A percentile compares a stretch with the other conserved stretches of the same genome.
These are phyloP conservation scores for Podila verticillata DNA, from an alignment of 192 early-diverging fungal genomes.

Conservation along the genomic window DNA sequence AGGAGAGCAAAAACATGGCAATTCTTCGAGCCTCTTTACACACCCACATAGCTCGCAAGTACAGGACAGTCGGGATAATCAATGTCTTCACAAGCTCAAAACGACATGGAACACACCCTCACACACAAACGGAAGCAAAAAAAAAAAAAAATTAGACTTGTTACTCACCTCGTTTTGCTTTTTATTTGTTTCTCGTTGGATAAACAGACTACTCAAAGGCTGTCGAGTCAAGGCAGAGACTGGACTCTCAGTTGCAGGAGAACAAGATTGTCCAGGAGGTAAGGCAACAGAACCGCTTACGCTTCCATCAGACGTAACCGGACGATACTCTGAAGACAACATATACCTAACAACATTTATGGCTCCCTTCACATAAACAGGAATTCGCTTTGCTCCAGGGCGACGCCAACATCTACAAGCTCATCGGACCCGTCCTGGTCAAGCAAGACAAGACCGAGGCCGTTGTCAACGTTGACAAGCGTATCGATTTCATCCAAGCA, in stretches of 20 bases:
- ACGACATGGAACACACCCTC: too few species aligned
- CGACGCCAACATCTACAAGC: constrained; percentile 91
- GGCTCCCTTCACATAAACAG: constrained; percentile 48
- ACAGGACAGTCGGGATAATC: too few species aligned
- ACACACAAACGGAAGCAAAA: not conserved
- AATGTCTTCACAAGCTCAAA: too few species aligned
- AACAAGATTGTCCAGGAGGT: constrained; percentile 86
- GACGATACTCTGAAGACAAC: too few species aligned
- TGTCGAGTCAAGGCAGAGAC: constrained; percentile 77
- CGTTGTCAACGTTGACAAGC: constrained; percentile 88
- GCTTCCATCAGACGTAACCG: too few species aligned
- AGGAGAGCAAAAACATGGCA: too few species aligned
- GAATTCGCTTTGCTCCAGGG: constrained; percentile 89
- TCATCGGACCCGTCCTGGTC: constrained; percentile 95
- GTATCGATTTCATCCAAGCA: constrained; percentile 86
- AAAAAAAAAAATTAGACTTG: not conserved
- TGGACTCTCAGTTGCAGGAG: constrained; percentile 97
- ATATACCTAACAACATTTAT: too few species aligned
- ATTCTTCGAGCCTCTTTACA: too few species aligned
- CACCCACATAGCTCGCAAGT: too few species aligned
- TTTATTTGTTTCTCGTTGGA: too few species aligned
- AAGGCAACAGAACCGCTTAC: too few species aligned
- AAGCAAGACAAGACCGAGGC: constrained; percentile 93
- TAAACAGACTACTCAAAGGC: constrained; percentile 78
- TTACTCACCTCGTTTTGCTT: not conserved